Conservation (phyloP, 2,329 filamentous ascomycete species). For the Colletotrichum sp. region DNA sequence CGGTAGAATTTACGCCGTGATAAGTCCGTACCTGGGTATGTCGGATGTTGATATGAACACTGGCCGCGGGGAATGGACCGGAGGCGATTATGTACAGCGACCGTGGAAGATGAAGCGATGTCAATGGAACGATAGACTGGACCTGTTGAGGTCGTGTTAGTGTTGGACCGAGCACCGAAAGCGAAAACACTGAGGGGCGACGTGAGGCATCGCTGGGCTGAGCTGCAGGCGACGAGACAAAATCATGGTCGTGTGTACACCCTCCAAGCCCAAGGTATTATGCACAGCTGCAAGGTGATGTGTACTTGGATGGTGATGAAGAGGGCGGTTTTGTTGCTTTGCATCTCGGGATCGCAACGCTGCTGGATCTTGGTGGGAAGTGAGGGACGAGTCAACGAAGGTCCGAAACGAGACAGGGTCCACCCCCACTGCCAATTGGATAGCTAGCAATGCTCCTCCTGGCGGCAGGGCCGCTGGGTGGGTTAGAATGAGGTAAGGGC, state of each 20-base stretch:
- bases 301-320: background rate
- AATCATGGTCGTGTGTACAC: background rate
- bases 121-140: background rate
- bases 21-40: background rate
- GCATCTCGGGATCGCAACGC: background rate
- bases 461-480: background rate
- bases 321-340: background rate
- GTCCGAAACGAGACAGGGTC: conserved; percentile 17
- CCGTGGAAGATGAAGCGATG: background rate
- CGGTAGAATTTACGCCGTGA: background rate
- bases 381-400: background rate
- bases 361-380: background rate
- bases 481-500: conserved; percentile 5
- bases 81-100: background rate
- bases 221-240: background rate
- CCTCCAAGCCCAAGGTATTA: background rate
- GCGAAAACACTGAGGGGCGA: background rate
- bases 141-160: background rate
- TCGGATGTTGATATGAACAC: background rate
- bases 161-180: background rate
- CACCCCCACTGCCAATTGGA: background rate
- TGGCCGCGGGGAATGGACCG: background rate
- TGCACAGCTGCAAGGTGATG: background rate
- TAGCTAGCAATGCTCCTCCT: background rate
- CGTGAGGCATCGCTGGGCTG: background rate